Evolutionary conservation across 306 rosid species (phyloP).

Genomic region (Glycine latifolia): DNA sequence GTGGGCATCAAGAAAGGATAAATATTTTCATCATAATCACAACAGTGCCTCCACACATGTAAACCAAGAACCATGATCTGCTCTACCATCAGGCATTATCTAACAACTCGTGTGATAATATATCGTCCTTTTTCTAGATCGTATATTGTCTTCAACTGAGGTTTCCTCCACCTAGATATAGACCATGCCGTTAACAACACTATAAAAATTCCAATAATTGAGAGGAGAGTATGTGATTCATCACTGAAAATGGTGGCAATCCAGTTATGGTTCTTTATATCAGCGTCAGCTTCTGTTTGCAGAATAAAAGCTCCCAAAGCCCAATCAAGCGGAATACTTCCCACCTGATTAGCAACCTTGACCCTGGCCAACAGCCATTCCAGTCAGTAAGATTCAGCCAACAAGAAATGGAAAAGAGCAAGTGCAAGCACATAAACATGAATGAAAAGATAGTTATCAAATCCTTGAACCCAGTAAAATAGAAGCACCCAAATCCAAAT

Average conservation of each 20-base stretch:
- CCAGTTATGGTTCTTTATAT: slow-evolving; percentile 60
- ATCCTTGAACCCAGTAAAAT: slow-evolving; percentile 2
- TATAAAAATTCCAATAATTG: slow-evolving; percentile 62
- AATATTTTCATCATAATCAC: slow-evolving; percentile 39
- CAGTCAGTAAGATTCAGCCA: slow-evolving; percentile 43
- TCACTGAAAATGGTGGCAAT: slow-evolving; percentile 56
- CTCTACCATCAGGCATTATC: slow-evolving; percentile 46
- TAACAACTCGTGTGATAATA: slow-evolving; percentile 72
- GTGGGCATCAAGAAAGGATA: slow-evolving; percentile 42
- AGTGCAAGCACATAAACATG: slow-evolving; percentile 26
- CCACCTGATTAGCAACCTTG: slow-evolving; percentile 76
- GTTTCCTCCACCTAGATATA: slow-evolving; percentile 86
- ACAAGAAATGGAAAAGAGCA: slow-evolving; percentile 4
- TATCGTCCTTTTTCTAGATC: slow-evolving; percentile 94
- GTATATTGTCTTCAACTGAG: slow-evolving; percentile 85
- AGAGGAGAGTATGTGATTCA: slow-evolving; percentile 66
- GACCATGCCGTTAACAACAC: slow-evolving; percentile 84
- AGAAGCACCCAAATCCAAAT: slow-evolving; percentile 9
- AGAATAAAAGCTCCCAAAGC: slow-evolving; percentile 96
- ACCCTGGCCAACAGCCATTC: slow-evolving; percentile 62
- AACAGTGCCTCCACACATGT: slow-evolving; percentile 41
- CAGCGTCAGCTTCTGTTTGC: slow-evolving; percentile 69
- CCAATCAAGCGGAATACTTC: slow-evolving; percentile 92
- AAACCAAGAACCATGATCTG: slow-evolving; percentile 36
- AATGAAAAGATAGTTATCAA: slow-evolving; percentile 13